A percentile compares a stretch with the other conserved stretches of the same genome.
Conservation (phyloP, 305 asterid species). For the Stenogyne calaminthoides region DNA sequence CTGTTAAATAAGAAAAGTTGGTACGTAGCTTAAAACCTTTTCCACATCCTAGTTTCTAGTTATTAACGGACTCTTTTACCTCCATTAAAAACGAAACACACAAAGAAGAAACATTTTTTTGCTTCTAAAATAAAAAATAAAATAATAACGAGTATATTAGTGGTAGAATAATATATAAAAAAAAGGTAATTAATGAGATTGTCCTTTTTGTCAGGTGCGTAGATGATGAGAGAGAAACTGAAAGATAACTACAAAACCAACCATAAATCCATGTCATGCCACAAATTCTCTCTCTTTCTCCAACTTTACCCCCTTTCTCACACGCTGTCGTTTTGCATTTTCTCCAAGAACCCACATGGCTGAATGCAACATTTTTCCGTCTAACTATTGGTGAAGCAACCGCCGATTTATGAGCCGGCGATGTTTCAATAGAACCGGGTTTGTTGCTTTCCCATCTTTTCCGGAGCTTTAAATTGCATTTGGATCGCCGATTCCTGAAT, state of each 20-base stretch:
- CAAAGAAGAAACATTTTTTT: background rate
- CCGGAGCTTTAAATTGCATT: constrained; percentile 24
- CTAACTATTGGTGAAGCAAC: constrained; percentile 4
- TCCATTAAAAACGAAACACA: background rate
- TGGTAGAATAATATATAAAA: constrained; percentile 10
- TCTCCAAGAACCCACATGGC: constrained; percentile 27
- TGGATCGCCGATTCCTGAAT: constrained; percentile 21
- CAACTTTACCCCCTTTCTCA: constrained; percentile 26
- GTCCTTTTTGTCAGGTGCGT: constrained; percentile 40
- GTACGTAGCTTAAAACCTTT: background rate
- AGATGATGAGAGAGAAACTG: constrained; percentile 29
- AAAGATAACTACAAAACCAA: constrained; percentile 38
- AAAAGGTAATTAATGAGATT: constrained; percentile 36
- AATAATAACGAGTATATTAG: constrained; percentile 6
- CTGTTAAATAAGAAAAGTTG: no score
- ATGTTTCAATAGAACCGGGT: constrained; percentile 32
- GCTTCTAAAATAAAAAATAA: background rate
- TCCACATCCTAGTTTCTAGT: background rate
- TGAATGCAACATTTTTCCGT: constrained; percentile 9
- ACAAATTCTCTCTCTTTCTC: constrained; percentile 19
- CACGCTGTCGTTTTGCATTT: constrained; percentile 31
- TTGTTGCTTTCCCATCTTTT: background rate
- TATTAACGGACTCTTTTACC: background rate
- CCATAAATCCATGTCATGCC: constrained; percentile 41
- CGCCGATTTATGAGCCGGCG: constrained; percentile 31